phyloP scores from a whole-genome alignment of 768 basidiomycete species.

The Trametes sanguinea region DNA sequence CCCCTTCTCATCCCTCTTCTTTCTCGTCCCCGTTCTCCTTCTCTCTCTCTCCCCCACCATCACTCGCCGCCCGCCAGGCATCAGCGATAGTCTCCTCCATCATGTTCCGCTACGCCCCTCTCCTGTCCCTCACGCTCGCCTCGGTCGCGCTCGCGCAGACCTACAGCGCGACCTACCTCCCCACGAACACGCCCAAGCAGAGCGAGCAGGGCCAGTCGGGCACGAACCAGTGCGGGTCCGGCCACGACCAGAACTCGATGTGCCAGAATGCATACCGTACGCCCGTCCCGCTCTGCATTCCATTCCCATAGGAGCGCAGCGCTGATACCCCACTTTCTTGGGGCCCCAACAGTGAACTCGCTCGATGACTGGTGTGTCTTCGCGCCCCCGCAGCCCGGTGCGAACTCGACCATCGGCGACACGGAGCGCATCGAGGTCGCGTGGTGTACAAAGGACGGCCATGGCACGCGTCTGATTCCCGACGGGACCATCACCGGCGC shows the following conservation, averaged over 20 bases:
- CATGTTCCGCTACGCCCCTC: conserved; percentile 12
- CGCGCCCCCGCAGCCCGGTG: conserved; percentile 52
- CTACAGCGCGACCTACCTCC: conserved; percentile 51
- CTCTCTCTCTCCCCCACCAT: neutral
- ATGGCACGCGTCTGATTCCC: conserved; percentile 70
- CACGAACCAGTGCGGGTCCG: conserved; percentile 65
- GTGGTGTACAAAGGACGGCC: conserved; percentile 56
- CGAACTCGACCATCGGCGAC: conserved; percentile 56
- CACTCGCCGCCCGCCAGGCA: neutral
- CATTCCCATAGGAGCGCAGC: neutral
- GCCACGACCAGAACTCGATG: conserved; percentile 52
- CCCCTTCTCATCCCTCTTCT: neutral
- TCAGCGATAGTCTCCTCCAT: neutral
- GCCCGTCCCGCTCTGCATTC: conserved; percentile 24
- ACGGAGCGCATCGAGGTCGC: conserved; percentile 59
- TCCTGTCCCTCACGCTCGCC: conserved; percentile 20
- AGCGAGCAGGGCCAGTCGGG: conserved; percentile 62
- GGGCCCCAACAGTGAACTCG: conserved; percentile 48
- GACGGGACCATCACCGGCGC: conserved; percentile 68
- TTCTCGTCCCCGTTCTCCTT: neutral
- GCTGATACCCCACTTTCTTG: neutral
- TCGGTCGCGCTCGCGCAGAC: conserved; percentile 33
- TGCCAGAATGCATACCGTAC: conserved; percentile 70
- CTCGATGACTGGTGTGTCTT: conserved; percentile 60
- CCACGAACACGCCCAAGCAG: conserved; percentile 47